Base-by-base conservation (phyloP, 2,329 filamentous ascomycete genomes). In the Penicillium sp. region DNA sequence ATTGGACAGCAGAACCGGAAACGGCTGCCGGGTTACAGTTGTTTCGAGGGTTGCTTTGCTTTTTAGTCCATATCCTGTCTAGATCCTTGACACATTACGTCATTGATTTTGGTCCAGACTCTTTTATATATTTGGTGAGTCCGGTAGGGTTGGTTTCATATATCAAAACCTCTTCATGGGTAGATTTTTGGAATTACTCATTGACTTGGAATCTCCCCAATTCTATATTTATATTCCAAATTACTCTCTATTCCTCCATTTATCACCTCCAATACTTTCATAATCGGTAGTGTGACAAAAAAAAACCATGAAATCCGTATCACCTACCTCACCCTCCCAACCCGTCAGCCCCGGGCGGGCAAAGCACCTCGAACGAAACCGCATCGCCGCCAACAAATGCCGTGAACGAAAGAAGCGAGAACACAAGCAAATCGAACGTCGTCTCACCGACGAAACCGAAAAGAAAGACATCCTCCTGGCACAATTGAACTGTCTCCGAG, bases 331-430 rank as follows among this genome's bases (percentile, higher is more conserved):
- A 19, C 3, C 19, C 31, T 23, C 53, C 19, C 25, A 31, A 15
- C 8, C 29, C 21, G 23, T 55, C 9, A 55, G 31, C 39, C 53
- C 53, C 31, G 39, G 49, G 47, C 53, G 52, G 6, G 60, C 63
- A 10, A 60, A 46, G 34, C 64, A 66, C 39, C 61, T 66, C 36
- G 64, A 66, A 55, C 59, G 65, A 33, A 67, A 67, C 50, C 62
- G 64, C 19, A 53, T 66, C 40, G 64, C 64, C 25, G 64, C 64
- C 21, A 66, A 61, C 53, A 66, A 66, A 50, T 67, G 63, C 41
- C 60, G 65, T 13, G 34, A 54, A 15, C 61, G 64, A 40, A 66
- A 64, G 36, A 67, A 67, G 57, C 23, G 55, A 6, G 60, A 65
- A 48, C 59, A 66, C 31, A 52, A 64, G 11, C 44, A 58, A 29